These are phyloP conservation scores for Penicillium brasilianum DNA, from an alignment of 2,329 filamentous ascomycete species.

Conservation along the genomic window DNA sequence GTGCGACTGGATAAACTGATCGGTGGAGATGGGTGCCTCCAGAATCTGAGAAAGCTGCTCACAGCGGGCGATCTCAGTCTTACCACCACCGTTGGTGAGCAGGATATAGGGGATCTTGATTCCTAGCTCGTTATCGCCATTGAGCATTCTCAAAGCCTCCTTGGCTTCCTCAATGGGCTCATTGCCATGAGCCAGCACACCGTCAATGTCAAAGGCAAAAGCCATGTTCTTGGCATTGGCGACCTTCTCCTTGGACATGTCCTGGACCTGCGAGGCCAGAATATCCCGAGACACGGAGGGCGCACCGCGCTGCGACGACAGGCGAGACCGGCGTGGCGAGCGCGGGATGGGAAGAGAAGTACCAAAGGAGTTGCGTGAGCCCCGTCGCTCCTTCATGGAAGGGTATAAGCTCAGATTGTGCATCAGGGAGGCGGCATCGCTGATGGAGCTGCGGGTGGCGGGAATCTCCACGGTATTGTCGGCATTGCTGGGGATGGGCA, in stretches of 20 bases:
- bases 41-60: conserved; percentile 72
- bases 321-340: conserved; percentile 70
- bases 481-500: conserved; percentile 51
- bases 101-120: conserved; percentile 80
- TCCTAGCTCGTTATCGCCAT: conserved; percentile 76
- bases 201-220: conserved; percentile 73
- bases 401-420: conserved; percentile 72
- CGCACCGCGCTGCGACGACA: conserved; percentile 61
- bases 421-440: conserved; percentile 72
- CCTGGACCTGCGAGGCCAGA: conserved; percentile 72
- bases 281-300: conserved; percentile 66
- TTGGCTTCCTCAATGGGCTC: conserved; percentile 71
- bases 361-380: conserved; percentile 77
- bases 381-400: conserved; percentile 69
- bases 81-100: conserved; percentile 75
- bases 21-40: conserved; percentile 66
- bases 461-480: conserved; percentile 70
- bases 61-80: conserved; percentile 68
- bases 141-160: conserved; percentile 70
- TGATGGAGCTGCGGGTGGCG: conserved; percentile 69
- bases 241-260: conserved; percentile 69
- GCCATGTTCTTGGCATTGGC: conserved; percentile 76
- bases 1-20: conserved; percentile 79
- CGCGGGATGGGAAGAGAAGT: conserved; percentile 73
- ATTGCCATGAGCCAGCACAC: conserved; percentile 75